A percentile compares a stretch with the other conserved stretches of the same genome.
Conservation (phyloP, 257 asterid species). For the Nemophila menziesii region DNA sequence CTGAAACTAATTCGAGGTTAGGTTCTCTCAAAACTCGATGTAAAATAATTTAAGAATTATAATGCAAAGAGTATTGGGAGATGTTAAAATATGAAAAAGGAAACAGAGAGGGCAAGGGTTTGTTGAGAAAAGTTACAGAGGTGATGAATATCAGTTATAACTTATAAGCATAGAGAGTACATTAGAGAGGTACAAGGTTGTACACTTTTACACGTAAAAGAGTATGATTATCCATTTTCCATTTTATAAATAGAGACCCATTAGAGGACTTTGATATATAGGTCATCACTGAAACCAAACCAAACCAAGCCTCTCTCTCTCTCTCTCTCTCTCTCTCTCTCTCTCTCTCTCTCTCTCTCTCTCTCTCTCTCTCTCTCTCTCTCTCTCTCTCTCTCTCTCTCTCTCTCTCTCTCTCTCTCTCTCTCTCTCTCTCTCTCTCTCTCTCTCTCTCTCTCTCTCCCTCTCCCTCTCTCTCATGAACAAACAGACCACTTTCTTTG, state of each 20-base stretch:
- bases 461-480: background rate
- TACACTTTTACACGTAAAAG: background rate
- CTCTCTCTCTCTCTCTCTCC: conserved; percentile 3
- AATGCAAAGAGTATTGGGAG: too few relatives aligned
- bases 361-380: background rate
- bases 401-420: background rate
- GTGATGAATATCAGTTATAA: too few relatives aligned
- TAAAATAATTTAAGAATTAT: too few relatives aligned
- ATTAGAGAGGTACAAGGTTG: background rate
- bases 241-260: conserved; percentile 16
- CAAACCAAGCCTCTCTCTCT: background rate
- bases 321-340: background rate
- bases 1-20: too few relatives aligned
- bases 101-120: background rate
- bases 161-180: background rate
- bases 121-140: background rate
- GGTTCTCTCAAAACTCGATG: too few relatives aligned
- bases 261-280: background rate
- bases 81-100: background rate
- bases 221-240: background rate
- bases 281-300: conserved; percentile 9
- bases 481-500: background rate
- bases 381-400: background rate
- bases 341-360: conserved; percentile 2
- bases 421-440: background rate